A percentile compares a stretch with the other conserved stretches of the same genome.
Conservation (phyloP, 768 basidiomycete genomes). For the Hypholoma fasciculare region DNA sequence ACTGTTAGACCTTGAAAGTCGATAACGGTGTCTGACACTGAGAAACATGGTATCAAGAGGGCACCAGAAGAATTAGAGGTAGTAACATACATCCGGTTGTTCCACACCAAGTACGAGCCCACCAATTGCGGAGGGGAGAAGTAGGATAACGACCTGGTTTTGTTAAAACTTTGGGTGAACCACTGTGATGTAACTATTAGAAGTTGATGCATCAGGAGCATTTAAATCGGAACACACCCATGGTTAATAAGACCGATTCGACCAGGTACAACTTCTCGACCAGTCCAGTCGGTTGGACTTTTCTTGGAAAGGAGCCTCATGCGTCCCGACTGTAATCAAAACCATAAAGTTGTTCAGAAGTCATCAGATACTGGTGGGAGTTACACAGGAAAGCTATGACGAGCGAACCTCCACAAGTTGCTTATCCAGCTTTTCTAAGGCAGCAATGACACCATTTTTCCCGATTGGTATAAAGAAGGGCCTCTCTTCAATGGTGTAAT, state of each 20-base stretch:
- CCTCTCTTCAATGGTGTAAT: conserved; percentile 54
- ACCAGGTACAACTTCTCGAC: conserved; percentile 72
- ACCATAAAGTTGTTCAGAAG: neutral
- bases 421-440: conserved; percentile 67
- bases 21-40: conserved; percentile 82
- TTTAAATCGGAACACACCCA: conserved; percentile 32
- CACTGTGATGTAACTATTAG: conserved; percentile 36
- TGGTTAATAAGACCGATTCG: conserved; percentile 75
- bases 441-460: conserved; percentile 65
- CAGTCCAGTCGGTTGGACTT: conserved; percentile 68
- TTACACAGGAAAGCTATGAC: neutral
- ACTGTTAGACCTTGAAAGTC: conserved; percentile 78
- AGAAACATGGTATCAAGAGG: neutral
- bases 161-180: conserved; percentile 73
- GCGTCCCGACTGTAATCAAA: conserved; percentile 48
- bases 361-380: neutral
- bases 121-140: conserved; percentile 80
- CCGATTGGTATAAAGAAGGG: conserved; percentile 74
- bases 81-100: conserved; percentile 59
- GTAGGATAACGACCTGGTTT: conserved; percentile 77
- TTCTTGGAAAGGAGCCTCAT: conserved; percentile 65
- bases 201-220: neutral
- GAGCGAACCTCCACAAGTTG: conserved; percentile 53
- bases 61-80: neutral
- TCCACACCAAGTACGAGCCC: conserved; percentile 75